Evolutionary conservation across 2,329 filamentous ascomycete genomes (phyloP).

Genomic region (Aureobasidium melanogenum): DNA sequence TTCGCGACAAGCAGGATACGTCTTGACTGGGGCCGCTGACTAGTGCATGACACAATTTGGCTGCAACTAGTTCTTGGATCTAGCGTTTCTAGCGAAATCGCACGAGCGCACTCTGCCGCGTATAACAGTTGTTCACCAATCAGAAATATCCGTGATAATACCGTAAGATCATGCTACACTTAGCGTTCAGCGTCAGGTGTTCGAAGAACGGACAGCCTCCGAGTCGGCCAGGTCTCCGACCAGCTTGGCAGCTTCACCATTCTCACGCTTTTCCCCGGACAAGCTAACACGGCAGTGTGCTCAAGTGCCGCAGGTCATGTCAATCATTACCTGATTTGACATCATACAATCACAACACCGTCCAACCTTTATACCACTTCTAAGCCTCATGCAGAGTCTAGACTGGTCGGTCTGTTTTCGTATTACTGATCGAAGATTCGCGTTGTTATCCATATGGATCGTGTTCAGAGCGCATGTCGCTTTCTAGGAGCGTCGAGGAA

Average conservation of each 20-base stretch:
- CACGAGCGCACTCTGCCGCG: background rate
- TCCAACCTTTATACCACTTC: background rate
- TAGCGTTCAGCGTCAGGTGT: background rate
- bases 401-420: background rate
- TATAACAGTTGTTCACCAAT: background rate
- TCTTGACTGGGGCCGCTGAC: background rate
- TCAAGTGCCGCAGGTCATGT: background rate
- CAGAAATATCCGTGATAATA: background rate
- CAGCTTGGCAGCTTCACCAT: background rate
- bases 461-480: background rate
- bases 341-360: background rate
- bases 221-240: background rate
- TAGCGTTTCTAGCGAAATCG: background rate
- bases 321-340: background rate
- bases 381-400: background rate
- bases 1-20: background rate
- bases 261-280: background rate
- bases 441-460: too few species aligned
- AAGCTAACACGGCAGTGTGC: conserved; percentile 3
- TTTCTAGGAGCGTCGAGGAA: background rate
- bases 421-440: background rate
- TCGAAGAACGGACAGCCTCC: background rate
- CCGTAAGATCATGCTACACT: background rate
- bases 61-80: background rate
- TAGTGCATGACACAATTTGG: background rate